A percentile compares a stretch with the other conserved stretches of the same genome.
These are phyloP conservation scores for Anaeramoeba ignava DNA, from an alignment of 78 protist species.

Conservation along the genomic window DNA sequence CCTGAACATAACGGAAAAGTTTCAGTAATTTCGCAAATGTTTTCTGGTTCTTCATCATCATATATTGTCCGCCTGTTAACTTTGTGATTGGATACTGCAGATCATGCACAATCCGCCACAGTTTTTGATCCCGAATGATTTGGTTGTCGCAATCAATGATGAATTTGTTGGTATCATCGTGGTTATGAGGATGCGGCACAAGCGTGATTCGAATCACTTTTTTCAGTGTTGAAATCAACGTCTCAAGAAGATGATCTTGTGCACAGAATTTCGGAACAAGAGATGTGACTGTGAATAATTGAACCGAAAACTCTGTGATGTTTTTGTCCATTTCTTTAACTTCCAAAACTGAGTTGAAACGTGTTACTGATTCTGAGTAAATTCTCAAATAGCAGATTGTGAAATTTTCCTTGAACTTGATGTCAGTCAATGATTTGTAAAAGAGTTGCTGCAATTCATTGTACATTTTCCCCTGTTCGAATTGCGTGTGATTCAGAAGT, in stretches of 20 bases:
- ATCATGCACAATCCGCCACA: neutral
- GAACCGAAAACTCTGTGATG: neutral
- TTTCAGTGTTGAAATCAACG: neutral
- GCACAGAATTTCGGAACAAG: neutral
- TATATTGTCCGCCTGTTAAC: neutral
- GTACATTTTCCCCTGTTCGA: no score
- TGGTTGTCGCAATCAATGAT: neutral
- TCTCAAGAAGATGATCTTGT: neutral
- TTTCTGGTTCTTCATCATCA: neutral
- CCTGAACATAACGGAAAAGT: neutral
- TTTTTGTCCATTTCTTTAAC: no score
- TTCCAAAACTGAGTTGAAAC: no score
- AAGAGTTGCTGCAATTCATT: no score
- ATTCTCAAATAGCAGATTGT: no score
- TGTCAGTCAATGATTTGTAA: no score
- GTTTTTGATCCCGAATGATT: neutral
- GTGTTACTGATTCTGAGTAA: no score
- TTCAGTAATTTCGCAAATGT: neutral
- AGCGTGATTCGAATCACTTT: neutral
- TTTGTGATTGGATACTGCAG: neutral
- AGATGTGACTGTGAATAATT: neutral
- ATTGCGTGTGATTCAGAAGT: no score
- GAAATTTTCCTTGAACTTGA: no score
- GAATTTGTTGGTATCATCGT: neutral
- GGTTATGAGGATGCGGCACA: neutral